A percentile compares a stretch with the other conserved stretches of the same genome.
phyloP scores from a whole-genome alignment of 306 rosid genomes.

The Cucumis hystrix region DNA sequence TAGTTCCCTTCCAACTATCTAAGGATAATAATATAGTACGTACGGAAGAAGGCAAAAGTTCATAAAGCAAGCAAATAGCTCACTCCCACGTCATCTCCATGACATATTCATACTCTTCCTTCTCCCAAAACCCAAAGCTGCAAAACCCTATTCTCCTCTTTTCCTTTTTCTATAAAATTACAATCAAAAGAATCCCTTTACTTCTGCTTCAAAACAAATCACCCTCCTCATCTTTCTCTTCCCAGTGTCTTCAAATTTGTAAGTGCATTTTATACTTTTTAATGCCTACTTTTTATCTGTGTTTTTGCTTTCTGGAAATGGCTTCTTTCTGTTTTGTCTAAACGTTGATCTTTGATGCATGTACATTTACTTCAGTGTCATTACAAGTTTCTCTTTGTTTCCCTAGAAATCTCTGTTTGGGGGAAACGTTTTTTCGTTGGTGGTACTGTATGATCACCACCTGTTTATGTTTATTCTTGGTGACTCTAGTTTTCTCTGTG shows the following conservation, averaged over 20 bases:
- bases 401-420: background rate
- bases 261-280: background rate
- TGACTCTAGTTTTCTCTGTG: background rate
- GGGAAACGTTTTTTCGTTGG: too few species aligned
- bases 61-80: background rate
- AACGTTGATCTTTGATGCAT: background rate
- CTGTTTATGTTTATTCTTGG: background rate
- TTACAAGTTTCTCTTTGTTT: background rate
- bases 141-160: background rate
- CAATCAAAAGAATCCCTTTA: background rate
- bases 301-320: background rate
- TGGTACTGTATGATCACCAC: background rate
- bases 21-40: background rate
- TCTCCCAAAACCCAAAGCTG: background rate
- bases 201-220: background rate
- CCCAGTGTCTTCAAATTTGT: background rate
- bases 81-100: background rate
- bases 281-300: background rate
- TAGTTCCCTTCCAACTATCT: too few species aligned
- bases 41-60: background rate
- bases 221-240: background rate
- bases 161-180: background rate
- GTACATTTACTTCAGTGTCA: background rate
- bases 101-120: background rate
- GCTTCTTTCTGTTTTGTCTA: background rate